A percentile compares a stretch with the other conserved stretches of the same genome.
phyloP scores from a whole-genome alignment of 2,329 filamentous ascomycete species.

The Neofusicoccum cordaticola region DNA sequence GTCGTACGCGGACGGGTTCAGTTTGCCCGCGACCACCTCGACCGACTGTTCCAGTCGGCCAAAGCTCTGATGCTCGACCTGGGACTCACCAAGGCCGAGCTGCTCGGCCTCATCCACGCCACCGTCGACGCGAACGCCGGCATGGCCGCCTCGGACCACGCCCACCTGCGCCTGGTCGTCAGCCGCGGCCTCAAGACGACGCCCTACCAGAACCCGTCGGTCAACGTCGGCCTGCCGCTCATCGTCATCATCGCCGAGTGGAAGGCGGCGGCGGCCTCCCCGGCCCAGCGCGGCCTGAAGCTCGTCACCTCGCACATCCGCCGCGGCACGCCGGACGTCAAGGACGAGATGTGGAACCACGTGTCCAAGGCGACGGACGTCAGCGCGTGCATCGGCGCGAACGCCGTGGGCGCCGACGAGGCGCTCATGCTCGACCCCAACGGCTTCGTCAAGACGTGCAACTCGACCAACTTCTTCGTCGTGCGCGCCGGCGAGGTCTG shows the following conservation, averaged over 20 bases:
- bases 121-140: neutral
- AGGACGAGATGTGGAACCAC: neutral
- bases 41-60: neutral
- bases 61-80: neutral
- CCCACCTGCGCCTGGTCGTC: neutral
- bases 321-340: neutral
- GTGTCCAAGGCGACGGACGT: neutral
- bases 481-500: constrained; percentile 31
- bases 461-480: constrained; percentile 35
- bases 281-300: neutral
- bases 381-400: neutral
- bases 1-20: neutral
- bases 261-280: neutral
- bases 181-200: neutral
- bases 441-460: constrained; percentile 27
- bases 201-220: neutral
- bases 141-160: neutral
- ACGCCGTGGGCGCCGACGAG: neutral
- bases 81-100: neutral
- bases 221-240: neutral
- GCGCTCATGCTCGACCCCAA: neutral
- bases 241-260: neutral
- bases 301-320: neutral
- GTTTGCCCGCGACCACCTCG: neutral
- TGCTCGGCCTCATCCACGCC: neutral